Evolutionary conservation across 371 early-diverging fungal genomes (phyloP).

Genomic region (Lichtheimia ornata): DNA sequence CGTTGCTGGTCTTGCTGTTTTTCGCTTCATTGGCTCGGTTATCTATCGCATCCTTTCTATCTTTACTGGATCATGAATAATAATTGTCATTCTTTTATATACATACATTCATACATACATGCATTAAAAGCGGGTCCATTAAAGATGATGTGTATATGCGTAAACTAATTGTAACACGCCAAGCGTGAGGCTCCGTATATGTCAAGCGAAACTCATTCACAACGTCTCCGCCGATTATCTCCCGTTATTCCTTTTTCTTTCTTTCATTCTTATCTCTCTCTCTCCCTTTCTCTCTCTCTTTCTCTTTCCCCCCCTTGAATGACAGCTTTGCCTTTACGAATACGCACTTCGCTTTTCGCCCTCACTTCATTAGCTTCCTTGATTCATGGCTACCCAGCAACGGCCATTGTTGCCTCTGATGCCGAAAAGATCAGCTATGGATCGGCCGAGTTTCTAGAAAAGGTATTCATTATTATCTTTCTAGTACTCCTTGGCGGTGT

Average conservation of each 20-base stretch:
- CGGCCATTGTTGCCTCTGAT: slow-evolving; percentile 11
- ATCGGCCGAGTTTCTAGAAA: slow-evolving; percentile 11
- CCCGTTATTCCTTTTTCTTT: neutral
- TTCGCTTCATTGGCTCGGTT: slow-evolving; percentile 76
- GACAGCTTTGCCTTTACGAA: slow-evolving; percentile 9
- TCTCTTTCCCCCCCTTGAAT: neutral
- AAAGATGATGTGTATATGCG: too few relatives aligned
- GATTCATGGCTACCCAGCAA: slow-evolving; percentile 20
- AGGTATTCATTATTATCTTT: slow-evolving; percentile 38
- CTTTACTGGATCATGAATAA: slow-evolving; percentile 35
- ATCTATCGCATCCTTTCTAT: slow-evolving; percentile 63
- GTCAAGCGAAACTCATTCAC: too few relatives aligned
- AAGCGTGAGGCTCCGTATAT: too few relatives aligned
- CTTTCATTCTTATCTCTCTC: slow-evolving; percentile 1
- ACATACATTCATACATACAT: too few relatives aligned
- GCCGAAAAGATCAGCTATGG: slow-evolving; percentile 10
- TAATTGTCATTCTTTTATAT: neutral
- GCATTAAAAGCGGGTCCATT: too few relatives aligned
- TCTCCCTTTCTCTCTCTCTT: too few relatives aligned
- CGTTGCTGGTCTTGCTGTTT: slow-evolving; percentile 69
- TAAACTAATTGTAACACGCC: too few relatives aligned
- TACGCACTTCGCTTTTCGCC: slow-evolving; percentile 12
- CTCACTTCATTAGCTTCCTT: slow-evolving; percentile 10
- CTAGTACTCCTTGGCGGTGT: slow-evolving; percentile 71
- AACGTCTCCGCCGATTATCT: too few relatives aligned